Evolutionary conservation across 2,329 filamentous ascomycete species (phyloP).

Genomic region (Coniochaeta prunicola): DNA sequence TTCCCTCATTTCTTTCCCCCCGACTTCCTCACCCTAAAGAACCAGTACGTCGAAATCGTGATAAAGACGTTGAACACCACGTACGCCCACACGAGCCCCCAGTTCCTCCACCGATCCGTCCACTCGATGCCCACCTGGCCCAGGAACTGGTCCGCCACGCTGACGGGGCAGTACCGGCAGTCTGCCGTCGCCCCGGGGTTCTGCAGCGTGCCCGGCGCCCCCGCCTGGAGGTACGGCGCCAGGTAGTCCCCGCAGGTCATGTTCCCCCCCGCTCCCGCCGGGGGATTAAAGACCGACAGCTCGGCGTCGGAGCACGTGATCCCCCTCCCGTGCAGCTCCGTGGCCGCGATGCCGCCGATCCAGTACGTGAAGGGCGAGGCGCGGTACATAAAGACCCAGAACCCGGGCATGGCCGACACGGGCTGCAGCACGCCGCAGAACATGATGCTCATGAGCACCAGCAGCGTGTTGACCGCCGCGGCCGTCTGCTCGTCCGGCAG

Average conservation of each 20-base stretch:
- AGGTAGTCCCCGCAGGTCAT: conserved; percentile 61
- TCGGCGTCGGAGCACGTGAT: conserved; percentile 50
- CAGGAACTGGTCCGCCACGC: conserved; percentile 54
- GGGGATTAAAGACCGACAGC: conserved; percentile 57
- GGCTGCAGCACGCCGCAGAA: conserved; percentile 60
- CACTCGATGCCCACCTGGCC: conserved; percentile 39
- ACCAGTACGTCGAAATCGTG: conserved; percentile 55
- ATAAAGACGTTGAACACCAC: conserved; percentile 55
- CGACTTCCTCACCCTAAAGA: conserved; percentile 44
- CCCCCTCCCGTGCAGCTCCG: conserved; percentile 49
- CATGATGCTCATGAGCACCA: conserved; percentile 50
- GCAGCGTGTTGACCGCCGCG: conserved; percentile 51
- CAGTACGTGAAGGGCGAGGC: conserved; percentile 61
- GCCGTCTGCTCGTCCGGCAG: conserved; percentile 64
- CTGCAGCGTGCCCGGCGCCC: conserved; percentile 49
- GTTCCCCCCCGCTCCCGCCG: too few relatives aligned
- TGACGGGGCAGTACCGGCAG: conserved; percentile 63
- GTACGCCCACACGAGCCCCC: conserved; percentile 62
- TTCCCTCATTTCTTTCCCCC: neutral
- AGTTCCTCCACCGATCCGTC: conserved; percentile 58
- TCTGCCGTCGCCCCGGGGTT: conserved; percentile 47
- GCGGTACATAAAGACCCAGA: conserved; percentile 75
- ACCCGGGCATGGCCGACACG: conserved; percentile 52
- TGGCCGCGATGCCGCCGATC: conserved; percentile 61
- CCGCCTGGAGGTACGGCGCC: conserved; percentile 38